phyloP scores from a whole-genome alignment of 805 yeast species.

The Spencermartinsiella europaea region DNA sequence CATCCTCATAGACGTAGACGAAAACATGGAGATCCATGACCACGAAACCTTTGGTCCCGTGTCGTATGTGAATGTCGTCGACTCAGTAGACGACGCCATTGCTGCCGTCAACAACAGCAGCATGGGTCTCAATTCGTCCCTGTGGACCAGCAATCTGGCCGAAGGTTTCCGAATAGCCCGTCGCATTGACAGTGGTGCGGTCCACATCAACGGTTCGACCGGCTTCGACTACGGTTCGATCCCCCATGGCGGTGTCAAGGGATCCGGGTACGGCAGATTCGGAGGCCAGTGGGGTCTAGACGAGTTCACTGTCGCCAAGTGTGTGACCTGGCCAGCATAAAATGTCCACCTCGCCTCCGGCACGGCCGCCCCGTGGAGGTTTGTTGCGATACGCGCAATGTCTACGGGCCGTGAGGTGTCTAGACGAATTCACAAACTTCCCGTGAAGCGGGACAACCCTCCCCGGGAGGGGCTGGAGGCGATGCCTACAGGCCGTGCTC shows the following conservation, averaged over 20 bases:
- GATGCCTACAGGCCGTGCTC: conserved; percentile 55
- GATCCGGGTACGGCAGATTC: conserved; percentile 68
- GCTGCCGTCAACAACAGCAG: conserved; percentile 61
- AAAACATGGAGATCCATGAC: conserved; percentile 57
- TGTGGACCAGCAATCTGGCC: conserved; percentile 60
- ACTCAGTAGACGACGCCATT: conserved; percentile 61
- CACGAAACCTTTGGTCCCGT: conserved; percentile 84
- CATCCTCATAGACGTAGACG: conserved; percentile 64
- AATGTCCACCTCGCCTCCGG: too few species aligned
- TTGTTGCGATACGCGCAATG: too few species aligned
- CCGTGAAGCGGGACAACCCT: conserved; percentile 57
- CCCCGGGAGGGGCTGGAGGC: conserved; percentile 81
- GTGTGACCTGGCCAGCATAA: conserved; percentile 32
- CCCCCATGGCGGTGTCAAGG: conserved; percentile 54
- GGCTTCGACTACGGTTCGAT: conserved; percentile 16
- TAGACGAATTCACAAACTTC: too few species aligned
- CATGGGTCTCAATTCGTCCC: conserved; percentile 77
- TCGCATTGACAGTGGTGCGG: conserved; percentile 69
- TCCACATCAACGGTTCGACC: conserved; percentile 59
- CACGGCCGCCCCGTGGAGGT: too few species aligned
- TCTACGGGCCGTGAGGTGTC: too few species aligned
- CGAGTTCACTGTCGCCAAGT: conserved; percentile 54
- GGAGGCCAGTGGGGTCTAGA: conserved; percentile 64
- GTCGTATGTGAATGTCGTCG: conserved; percentile 61
- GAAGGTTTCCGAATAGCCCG: conserved; percentile 62